phyloP scores from a whole-genome alignment of 306 rosid genomes.

The Pachyrhizus erosus region DNA sequence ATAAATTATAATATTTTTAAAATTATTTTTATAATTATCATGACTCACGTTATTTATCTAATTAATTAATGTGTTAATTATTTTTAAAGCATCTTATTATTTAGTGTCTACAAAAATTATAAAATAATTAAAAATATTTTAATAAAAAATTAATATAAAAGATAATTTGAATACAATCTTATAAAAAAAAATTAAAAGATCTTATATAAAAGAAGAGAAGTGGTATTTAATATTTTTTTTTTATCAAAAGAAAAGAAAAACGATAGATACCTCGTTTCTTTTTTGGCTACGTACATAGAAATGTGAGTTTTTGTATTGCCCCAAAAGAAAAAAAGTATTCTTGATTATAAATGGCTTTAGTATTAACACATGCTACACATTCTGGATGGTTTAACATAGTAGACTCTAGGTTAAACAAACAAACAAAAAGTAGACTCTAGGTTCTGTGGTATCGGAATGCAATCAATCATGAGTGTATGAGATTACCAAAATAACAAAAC shows the following conservation, averaged over 20 bases:
- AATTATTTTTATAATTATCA: neutral
- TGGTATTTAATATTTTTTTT: neutral
- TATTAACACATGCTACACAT: neutral
- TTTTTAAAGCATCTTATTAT: neutral
- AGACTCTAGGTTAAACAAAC: neutral
- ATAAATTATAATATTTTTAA: neutral
- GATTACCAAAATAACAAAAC: slow-evolving; percentile 7
- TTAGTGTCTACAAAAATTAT: neutral
- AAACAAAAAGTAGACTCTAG: neutral
- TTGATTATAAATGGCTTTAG: neutral
- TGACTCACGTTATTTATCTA: neutral
- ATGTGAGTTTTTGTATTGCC: neutral
- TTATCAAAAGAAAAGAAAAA: neutral
- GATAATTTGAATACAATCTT: neutral
- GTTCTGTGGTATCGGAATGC: slow-evolving; percentile 3
- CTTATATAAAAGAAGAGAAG: neutral
- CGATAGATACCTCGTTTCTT: neutral
- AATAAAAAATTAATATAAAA: neutral
- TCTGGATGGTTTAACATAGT: neutral
- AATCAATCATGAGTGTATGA: slow-evolving; percentile 11
- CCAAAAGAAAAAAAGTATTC: neutral
- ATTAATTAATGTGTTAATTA: neutral
- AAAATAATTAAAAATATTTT: neutral
- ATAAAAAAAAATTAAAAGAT: neutral
- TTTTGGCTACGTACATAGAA: neutral